Base-by-base conservation (phyloP, 2,329 filamentous ascomycete species). In the Verticillium zaregamsianum region DNA sequence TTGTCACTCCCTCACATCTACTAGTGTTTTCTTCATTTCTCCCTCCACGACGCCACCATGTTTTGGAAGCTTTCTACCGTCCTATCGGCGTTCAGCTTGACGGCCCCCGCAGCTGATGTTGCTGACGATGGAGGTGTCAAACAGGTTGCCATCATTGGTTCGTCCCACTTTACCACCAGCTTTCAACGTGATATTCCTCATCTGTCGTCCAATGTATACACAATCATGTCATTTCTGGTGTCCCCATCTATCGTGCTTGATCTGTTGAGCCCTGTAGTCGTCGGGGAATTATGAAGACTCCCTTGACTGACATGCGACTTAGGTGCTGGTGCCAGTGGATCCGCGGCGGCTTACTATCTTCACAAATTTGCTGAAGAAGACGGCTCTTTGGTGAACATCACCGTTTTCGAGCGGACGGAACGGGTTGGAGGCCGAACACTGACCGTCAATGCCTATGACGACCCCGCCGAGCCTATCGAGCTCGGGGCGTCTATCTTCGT, bases 401-500 rank as follows among this genome's bases (percentile, higher is more conserved):
- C 93, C 25, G 80, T 99, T 32, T 97, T 94, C 73, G 95, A 99
- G 71, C 90, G 89, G 67, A 87, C 86, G 17, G 74, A 80, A 35
- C 91, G 88, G 67, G 82, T 98, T 54, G 95, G 95, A 33, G 95
- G 95, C 9, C 90, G 95, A 31, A 90, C 90, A 8, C 91, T 93
- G 33, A 98, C 93, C 0, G 90, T 97, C 20, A 80, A 93, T 69
- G 88, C 87, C 2, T 94, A 90, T 72, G 83, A 86, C 65, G 82
- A 94, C 68, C 80, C 87, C 2, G 66, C 77, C 0, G 79, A 88
- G 45, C 90, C 90, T 1, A 84, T 97, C 39, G 95, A 99, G 74
- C 81, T 98, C 1, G 95, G 95, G 17, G 95, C 91, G 12, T 94
- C 90, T 64, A 97, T 98, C 68, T 99, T 98, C 72, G 91, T 98